Evolutionary conservation across 1,284 basidiomycete genomes (phyloP).

Genomic region (Sutorius eximius): DNA sequence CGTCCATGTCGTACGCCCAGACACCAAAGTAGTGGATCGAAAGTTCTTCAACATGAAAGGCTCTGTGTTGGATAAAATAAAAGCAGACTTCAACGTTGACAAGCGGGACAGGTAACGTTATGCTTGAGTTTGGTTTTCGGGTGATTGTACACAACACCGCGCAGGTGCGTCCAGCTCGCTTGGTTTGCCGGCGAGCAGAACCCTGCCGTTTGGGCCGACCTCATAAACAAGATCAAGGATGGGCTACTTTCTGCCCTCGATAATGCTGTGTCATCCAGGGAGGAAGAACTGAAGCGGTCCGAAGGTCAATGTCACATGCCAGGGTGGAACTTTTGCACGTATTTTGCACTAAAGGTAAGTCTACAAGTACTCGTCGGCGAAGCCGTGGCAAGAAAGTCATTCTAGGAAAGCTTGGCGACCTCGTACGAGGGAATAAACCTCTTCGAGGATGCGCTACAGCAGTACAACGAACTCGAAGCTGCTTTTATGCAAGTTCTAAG

Average conservation of each 20-base stretch:
- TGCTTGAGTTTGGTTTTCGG: slow-evolving; percentile 16
- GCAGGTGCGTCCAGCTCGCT: slow-evolving; percentile 77
- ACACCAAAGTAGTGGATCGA: slow-evolving; percentile 55
- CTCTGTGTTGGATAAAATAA: slow-evolving; percentile 87
- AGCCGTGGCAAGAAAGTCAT: neutral
- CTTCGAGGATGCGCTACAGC: slow-evolving; percentile 83
- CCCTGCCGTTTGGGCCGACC: slow-evolving; percentile 86
- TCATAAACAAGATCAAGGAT: slow-evolving; percentile 89
- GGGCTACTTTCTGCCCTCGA: slow-evolving; percentile 83
- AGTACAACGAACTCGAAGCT: slow-evolving; percentile 91
- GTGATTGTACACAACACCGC: slow-evolving; percentile 18
- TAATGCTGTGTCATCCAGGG: slow-evolving; percentile 69
- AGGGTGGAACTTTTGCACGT: slow-evolving; percentile 97
- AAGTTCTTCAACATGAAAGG: slow-evolving; percentile 82
- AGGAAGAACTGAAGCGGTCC: slow-evolving; percentile 86
- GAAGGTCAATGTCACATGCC: slow-evolving; percentile 86
- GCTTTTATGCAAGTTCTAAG: slow-evolving; percentile 78
- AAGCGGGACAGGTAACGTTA: slow-evolving; percentile 78
- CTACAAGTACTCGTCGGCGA: neutral
- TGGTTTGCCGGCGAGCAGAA: slow-evolving; percentile 71
- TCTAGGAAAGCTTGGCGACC: slow-evolving; percentile 87
- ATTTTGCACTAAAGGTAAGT: slow-evolving; percentile 88
- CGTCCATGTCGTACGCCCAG: slow-evolving; percentile 77
- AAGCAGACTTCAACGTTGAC: slow-evolving; percentile 88
- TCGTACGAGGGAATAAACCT: slow-evolving; percentile 92